A percentile compares a stretch with the other conserved stretches of the same genome.
Conservation (phyloP, 768 basidiomycete species). For the Saitozyma sp. region DNA sequence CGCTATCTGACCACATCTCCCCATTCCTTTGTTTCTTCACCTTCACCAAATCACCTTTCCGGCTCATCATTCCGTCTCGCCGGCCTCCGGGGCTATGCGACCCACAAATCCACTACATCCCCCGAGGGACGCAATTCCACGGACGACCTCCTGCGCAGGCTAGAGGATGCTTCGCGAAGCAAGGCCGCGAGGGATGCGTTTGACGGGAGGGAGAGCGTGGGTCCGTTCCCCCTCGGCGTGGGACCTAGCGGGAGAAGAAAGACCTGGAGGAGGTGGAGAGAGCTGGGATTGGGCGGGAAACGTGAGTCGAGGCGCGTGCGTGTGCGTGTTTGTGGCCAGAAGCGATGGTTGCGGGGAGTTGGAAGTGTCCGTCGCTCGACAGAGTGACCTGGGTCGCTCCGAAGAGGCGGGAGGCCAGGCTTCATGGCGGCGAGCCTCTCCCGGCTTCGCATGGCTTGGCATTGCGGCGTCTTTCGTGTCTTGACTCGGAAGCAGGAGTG, state of each 20-base stretch:
- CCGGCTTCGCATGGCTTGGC: too few relatives aligned
- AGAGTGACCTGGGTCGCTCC: neutral
- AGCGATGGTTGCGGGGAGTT: neutral
- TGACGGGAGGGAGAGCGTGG: conserved; percentile 28
- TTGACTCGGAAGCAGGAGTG: too few relatives aligned
- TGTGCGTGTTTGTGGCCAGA: too few relatives aligned
- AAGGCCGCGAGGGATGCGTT: conserved; percentile 10
- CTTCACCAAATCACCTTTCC: conserved; percentile 11
- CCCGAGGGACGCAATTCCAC: neutral
- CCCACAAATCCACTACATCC: too few relatives aligned
- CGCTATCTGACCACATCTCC: neutral
- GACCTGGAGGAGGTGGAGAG: conserved; percentile 46
- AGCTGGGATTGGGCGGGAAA: conserved; percentile 49
- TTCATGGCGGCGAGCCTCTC: too few relatives aligned
- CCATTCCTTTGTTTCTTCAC: conserved; percentile 1
- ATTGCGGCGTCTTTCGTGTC: too few relatives aligned
- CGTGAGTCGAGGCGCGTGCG: too few relatives aligned
- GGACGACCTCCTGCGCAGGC: conserved; percentile 11
- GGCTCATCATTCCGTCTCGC: too few relatives aligned
- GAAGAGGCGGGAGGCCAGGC: too few relatives aligned
- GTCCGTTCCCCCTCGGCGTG: conserved; percentile 51
- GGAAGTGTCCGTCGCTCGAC: too few relatives aligned
- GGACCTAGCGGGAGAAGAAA: conserved; percentile 45
- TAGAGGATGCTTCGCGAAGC: conserved; percentile 6
- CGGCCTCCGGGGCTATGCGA: too few relatives aligned